phyloP scores from a whole-genome alignment of 2,329 filamentous ascomycete genomes.

The Clonostachys chloroleuca region DNA sequence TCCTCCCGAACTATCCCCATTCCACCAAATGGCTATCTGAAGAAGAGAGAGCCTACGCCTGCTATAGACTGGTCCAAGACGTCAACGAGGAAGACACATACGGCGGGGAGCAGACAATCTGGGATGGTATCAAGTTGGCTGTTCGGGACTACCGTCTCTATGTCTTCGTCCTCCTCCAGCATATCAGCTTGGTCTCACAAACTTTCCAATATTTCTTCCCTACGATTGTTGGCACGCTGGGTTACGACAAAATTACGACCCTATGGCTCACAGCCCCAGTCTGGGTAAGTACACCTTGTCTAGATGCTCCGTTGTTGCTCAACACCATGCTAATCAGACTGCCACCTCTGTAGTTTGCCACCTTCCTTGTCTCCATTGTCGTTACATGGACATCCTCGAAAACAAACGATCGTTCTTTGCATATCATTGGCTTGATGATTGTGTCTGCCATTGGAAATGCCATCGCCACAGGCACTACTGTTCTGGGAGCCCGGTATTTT shows the following conservation, averaged over 20 bases:
- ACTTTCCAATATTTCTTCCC: slow-evolving; percentile 65
- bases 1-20: slow-evolving; percentile 48
- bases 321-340: too few species aligned
- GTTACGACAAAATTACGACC: slow-evolving; percentile 48
- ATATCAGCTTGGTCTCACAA: slow-evolving; percentile 42
- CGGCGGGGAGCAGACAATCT: slow-evolving; percentile 23
- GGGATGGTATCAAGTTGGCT: slow-evolving; percentile 40
- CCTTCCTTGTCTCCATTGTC: slow-evolving; percentile 45
- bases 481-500: slow-evolving; percentile 50
- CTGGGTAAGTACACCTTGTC: slow-evolving; percentile 31
- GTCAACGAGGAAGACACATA: slow-evolving; percentile 38
- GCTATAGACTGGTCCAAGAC: slow-evolving; percentile 44
- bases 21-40: slow-evolving; percentile 46
- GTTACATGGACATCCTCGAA: slow-evolving; percentile 51
- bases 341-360: slow-evolving; percentile 32
- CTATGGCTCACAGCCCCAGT: slow-evolving; percentile 54
- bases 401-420: slow-evolving; percentile 48
- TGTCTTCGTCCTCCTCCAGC: slow-evolving; percentile 49
- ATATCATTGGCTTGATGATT: slow-evolving; percentile 48
- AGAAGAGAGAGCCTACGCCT: slow-evolving; percentile 45
- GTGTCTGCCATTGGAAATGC: slow-evolving; percentile 49
- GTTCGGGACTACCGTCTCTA: slow-evolving; percentile 45
- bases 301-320: too few species aligned
- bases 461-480: slow-evolving; percentile 46
- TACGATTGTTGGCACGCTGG: slow-evolving; percentile 54